These are phyloP conservation scores for Sugiyamaella americana DNA, from an alignment of 805 yeast species.

Conservation along the genomic window DNA sequence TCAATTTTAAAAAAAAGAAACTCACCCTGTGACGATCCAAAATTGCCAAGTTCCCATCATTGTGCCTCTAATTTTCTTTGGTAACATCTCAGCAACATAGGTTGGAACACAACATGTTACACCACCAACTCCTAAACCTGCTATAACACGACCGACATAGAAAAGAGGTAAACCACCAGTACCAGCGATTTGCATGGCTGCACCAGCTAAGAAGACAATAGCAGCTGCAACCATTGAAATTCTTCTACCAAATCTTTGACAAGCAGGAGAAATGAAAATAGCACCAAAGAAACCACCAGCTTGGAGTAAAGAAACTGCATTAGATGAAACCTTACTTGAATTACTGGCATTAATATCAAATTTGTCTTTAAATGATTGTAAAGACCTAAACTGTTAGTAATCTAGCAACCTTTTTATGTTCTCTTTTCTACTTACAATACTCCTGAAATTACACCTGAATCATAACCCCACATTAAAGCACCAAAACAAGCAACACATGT, in stretches of 20 bases:
- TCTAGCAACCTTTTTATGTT: too few relatives aligned
- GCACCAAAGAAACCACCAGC: conserved; percentile 21
- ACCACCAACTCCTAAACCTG: conserved; percentile 51
- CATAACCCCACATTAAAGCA: conserved; percentile 17
- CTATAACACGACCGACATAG: conserved; percentile 47
- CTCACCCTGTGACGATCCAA: conserved; percentile 29
- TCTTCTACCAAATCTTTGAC: conserved; percentile 13
- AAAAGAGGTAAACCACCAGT: conserved; percentile 37
- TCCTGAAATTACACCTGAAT: conserved; percentile 14
- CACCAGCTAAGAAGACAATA: conserved; percentile 29
- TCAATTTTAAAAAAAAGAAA: too few relatives aligned
- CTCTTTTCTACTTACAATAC: too few relatives aligned
- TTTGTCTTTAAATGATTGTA: conserved; percentile 11
- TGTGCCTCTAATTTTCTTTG: conserved; percentile 25
- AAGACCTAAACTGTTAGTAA: too few relatives aligned
- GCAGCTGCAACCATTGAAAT: conserved; percentile 45
- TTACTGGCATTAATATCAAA: conserved; percentile 4
- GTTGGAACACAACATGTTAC: conserved; percentile 48
- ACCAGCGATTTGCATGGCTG: conserved; percentile 35
- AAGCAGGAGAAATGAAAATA: conserved; percentile 12
- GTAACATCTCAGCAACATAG: conserved; percentile 42
- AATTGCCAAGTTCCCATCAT: conserved; percentile 33
- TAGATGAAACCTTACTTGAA: conserved; percentile 9
- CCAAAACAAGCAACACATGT: conserved; percentile 16
- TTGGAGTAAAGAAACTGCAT: conserved; percentile 14